Evolutionary conservation across 2,329 filamentous ascomycete genomes (phyloP).

Genomic region (Neoarthrinium moseri): DNA sequence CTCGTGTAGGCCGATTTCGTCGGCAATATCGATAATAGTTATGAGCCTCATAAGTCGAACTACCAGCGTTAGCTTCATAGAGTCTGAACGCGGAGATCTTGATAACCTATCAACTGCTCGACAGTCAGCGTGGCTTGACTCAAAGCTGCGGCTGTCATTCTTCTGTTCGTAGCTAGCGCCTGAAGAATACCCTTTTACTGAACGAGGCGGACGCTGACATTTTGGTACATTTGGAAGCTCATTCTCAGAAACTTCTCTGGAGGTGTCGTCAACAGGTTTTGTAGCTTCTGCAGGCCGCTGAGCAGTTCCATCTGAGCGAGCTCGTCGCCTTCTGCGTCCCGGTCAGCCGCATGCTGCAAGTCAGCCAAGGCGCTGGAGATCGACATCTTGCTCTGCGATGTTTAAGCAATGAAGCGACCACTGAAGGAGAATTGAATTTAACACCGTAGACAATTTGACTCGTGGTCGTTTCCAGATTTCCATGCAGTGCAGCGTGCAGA

Average conservation of each 20-base stretch:
- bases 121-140: background rate
- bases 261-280: background rate
- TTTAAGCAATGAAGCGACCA: no score
- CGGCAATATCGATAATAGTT: background rate
- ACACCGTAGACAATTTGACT: no score
- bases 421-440: no score
- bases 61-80: background rate
- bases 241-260: conserved; percentile 1
- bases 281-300: background rate
- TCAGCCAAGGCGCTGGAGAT: background rate
- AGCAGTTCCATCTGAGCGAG: background rate
- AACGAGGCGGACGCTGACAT: background rate
- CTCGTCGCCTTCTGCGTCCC: conserved; percentile 3
- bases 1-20: background rate
- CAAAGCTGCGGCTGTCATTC: background rate
- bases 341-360: background rate
- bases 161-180: background rate
- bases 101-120: background rate
- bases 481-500: no score
- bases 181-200: conserved; percentile 1
- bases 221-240: conserved; percentile 1
- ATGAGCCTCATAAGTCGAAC: conserved; percentile 3
- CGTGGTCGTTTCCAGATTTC: no score
- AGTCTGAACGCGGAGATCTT: background rate
- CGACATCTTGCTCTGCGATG: no score